Base-by-base conservation (phyloP, 192 early-diverging fungal genomes). In the Chytriomyces hyalinus region DNA sequence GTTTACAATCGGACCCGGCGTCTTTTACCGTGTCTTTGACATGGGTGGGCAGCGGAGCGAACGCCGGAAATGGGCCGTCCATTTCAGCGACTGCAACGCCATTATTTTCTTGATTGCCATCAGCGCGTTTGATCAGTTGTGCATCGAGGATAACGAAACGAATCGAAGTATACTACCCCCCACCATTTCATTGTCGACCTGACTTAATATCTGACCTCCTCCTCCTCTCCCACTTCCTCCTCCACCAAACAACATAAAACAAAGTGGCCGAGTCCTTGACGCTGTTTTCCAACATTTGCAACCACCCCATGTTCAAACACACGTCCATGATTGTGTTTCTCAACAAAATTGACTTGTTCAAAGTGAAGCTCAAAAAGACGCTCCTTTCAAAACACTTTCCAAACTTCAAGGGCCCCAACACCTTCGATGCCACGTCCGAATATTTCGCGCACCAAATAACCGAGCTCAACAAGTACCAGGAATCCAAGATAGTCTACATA, bases 311-410 rank as follows among this genome's bases (percentile, higher is more conserved):
- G 67, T 78, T 80, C 70, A 62, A 63, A n/a, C 48, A 80, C 36
- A 91, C 87, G 5, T 81, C 84, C 9, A 86, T 91, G 73, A 90
- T 91, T 24, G 61, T 90, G 44, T 90, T 90, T 78, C 62, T 90
- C 57, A 90, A 90, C 74, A 90, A 90, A 75, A 91, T 91, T 47
- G 89, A 90, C 70, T 77, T 90, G 24, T 82, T 90, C 53, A 84
- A 87, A 63, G 75, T 81, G 46, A 90, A 90, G 65, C 71, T 90
- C 7, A 63, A 71, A 6, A 65, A 65, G 6, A 77, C 79, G 20
- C 43, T 80, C 61, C 87, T 90, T 28, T 84, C 80, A 61, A 80
- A 83, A 20, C 84, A 86, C 61, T 87, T 90, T 49, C 82, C 87
- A 0, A 77, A 88, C 50, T 90, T 88, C 65, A 64, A 78, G 80